Evolutionary conservation across 1,284 basidiomycete genomes (phyloP), one percentile per base, ranked within the genome.

Genomic region (Stereum hirsutum): DNA sequence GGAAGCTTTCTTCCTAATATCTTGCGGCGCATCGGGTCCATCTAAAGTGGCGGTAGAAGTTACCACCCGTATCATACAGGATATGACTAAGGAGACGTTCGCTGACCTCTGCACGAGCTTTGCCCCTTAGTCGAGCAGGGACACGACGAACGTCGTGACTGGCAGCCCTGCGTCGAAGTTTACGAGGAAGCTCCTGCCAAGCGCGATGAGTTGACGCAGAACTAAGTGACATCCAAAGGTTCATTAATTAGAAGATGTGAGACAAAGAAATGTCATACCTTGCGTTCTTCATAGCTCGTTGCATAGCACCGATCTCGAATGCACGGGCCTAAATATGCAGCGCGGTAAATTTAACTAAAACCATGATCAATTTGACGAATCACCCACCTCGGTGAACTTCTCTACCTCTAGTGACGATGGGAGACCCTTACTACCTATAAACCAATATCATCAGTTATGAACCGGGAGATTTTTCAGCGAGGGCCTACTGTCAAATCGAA

Each of bases 121-220:
- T 87, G 33, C 77, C 76, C 42, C 91, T 72, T 23, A 96, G 65
- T 21, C 85, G 72, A 21, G 77, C 61, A 0, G 93, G 93, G n/a
- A 97, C 89, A 12, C 91, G 78, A 5, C 89, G 78, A 15, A 90
- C 81, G 61, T 96, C 86, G 60, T 96, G 93, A 52, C 89, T 93
- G 1, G 93, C 93, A 8, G 93, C 92, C 54, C 93, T 73, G 25
- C 93, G 75, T 20, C 93, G 75, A 11, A 97, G 69, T 57, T 93
- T 89, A 19, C 93, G 74, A 8, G 93, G 93, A 7, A 96, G 70
- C 12, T 85, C 80, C 61, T 97, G 93, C 78, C 93, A 97, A 1
- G 82, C 89, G 44, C 93, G 72, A 47, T 87, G 80, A 0, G 81
- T 87, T 20, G 81, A 76, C 48, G 74, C 76, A 4, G 57, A 46